A percentile compares a stretch with the other conserved stretches of the same genome.
Evolutionary conservation across 225 moss, liverwort and hornwort species (phyloP).

Genomic region (Sphagnum tenellum): DNA sequence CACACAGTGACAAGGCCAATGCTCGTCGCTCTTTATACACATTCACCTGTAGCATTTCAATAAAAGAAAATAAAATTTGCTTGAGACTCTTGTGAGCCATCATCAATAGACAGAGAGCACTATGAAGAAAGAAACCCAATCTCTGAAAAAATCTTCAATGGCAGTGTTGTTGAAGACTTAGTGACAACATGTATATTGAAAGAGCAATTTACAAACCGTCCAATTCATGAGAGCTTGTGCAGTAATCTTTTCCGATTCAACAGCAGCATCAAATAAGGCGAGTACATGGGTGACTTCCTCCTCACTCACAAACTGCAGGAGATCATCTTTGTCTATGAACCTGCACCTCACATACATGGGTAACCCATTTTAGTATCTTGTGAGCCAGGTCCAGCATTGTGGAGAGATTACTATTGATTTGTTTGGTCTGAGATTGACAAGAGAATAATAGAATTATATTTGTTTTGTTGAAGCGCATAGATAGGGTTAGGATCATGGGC

Average conservation of each 20-base stretch:
- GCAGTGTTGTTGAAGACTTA: not conserved
- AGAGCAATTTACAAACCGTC: conserved; percentile 18
- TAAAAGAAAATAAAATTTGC: not conserved
- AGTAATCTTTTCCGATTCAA: conserved; percentile 28
- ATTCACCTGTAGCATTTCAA: not conserved
- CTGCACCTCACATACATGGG: too few species aligned
- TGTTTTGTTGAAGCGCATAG: too few species aligned
- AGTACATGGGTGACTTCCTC: conserved; percentile 30
- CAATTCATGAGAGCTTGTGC: conserved; percentile 44
- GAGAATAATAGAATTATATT: not conserved
- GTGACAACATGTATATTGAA: not conserved
- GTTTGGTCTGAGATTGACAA: not conserved
- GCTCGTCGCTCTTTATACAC: too few species aligned
- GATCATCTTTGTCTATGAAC: conserved; percentile 16
- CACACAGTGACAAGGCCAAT: too few species aligned
- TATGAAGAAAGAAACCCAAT: not conserved
- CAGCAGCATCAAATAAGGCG: conserved; percentile 34
- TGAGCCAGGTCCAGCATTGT: not conserved
- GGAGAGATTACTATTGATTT: not conserved
- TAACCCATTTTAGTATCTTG: not conserved
- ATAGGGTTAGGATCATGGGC: not conserved
- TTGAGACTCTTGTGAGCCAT: not conserved
- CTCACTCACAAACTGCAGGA: conserved; percentile 37
- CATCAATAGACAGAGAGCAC: not conserved
- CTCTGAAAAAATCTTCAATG: not conserved